Conservation (phyloP, 1,284 basidiomycete species). For the Cutaneotrichosporon sp. region DNA sequence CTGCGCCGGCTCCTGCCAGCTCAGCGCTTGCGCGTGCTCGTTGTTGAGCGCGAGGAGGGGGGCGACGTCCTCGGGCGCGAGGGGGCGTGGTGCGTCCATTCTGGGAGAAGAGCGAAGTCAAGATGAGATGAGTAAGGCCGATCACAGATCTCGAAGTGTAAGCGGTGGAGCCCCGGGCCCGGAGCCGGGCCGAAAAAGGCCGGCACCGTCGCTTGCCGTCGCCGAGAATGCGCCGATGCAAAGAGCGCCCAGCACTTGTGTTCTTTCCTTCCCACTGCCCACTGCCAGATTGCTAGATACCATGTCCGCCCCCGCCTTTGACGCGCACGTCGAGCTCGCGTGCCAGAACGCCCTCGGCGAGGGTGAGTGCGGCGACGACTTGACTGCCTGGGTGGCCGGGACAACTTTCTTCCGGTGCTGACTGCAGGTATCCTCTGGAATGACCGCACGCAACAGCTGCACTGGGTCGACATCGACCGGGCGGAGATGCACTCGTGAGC, state of each 20-base stretch:
- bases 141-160: too few relatives aligned
- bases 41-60: constrained; percentile 18
- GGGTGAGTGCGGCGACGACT: constrained; percentile 34
- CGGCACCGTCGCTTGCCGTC: neutral
- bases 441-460: constrained; percentile 35
- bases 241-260: neutral
- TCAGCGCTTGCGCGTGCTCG: constrained; percentile 11
- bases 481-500: constrained; percentile 45
- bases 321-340: constrained; percentile 37
- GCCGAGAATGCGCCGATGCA: neutral
- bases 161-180: too few relatives aligned
- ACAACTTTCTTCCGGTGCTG: neutral
- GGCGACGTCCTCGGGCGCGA: constrained; percentile 5
- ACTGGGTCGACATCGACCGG: constrained; percentile 50
- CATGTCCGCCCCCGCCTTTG: constrained; percentile 30
- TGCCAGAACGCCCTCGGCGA: constrained; percentile 46
- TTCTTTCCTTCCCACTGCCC: neutral
- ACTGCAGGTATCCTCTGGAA: constrained; percentile 50
- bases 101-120: neutral
- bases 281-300: neutral
- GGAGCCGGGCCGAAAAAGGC: too few relatives aligned
- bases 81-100: constrained; percentile 2
- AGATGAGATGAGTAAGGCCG: too few relatives aligned
- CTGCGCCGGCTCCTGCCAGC: constrained; percentile 9
- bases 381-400: too few relatives aligned